Conservation (phyloP, 2,329 filamentous ascomycete genomes). For the Colletotrichum gigasporum region DNA sequence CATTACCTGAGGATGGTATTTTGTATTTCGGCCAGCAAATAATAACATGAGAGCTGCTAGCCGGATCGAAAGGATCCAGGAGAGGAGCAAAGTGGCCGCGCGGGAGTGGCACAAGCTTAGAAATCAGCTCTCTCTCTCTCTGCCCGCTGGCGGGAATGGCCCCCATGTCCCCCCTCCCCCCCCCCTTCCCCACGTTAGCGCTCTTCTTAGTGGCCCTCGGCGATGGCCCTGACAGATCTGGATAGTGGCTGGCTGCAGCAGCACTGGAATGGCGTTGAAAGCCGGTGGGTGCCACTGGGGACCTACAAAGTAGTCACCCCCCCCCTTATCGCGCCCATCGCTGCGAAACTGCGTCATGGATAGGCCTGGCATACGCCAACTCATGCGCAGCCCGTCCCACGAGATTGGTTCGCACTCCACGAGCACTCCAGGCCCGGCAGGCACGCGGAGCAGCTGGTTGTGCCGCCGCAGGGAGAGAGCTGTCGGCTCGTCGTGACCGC, state of each 20-base stretch:
- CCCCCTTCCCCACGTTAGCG: too few relatives aligned
- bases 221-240: constrained; percentile 17
- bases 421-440: constrained; percentile 14
- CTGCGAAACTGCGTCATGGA: constrained; percentile 30
- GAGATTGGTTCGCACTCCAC: constrained; percentile 22
- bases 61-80: background rate
- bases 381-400: constrained; percentile 21
- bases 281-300: too few relatives aligned
- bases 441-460: constrained; percentile 9
- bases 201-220: too few relatives aligned
- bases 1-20: background rate
- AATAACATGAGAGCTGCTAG: background rate
- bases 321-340: constrained; percentile 23
- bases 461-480: constrained; percentile 6
- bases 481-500: constrained; percentile 9
- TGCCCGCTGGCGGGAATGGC: background rate
- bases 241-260: background rate
- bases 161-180: too few relatives aligned
- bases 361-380: constrained; percentile 22
- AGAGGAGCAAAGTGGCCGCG: constrained; percentile 10
- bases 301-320: too few relatives aligned
- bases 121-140: too few relatives aligned
- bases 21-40: background rate
- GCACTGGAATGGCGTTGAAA: background rate
- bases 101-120: constrained; percentile 26